Base-by-base conservation (phyloP, 2,329 filamentous ascomycete species). In the Diaporthe helianthi region DNA sequence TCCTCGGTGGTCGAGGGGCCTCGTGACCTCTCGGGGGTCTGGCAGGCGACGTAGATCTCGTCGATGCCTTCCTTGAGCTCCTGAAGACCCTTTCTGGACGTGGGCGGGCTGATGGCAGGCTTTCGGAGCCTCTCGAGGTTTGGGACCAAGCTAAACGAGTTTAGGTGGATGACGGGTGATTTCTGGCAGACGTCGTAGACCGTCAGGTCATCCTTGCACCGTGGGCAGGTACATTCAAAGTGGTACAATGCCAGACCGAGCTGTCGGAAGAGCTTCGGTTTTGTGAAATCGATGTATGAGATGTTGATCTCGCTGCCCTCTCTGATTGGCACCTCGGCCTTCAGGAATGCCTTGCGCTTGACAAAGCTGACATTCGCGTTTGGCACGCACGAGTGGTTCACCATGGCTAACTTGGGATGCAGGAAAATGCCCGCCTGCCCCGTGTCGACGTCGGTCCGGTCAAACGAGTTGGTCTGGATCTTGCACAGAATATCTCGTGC, bases 381-480 rank as follows among this genome's bases (percentile, higher is more conserved):
- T 4, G 88, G 88, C 2, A 84, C 76, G 72, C 89, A 91, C 0
- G 87, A 88, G 75, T 91, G 89, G 72, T 91, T 90, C 26, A 83
- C 82, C 83, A 89, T 88, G 69, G 87, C 85, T 51, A 89, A 79
- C 4, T 77, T 82, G 0, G 85, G 81, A 71, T 89, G 85, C 46
- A 90, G 78, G 71, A 87, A 90, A 36, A 89, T 79, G 29, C 87
- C 87, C 1, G 83, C 80, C 67, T 85, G 80, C 1, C 82, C 84
- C 9, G 85, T 76, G 73, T 90, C 86, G 2, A 79, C 76, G 65
- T 89, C 86, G 31, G 81, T 80, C 65, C 86, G 80, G 73, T 87
- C 86, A 75, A 90, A 90, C 4, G 87, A 83, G 77, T 91, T 91
- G 46, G 87, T 87, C 75, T 88, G 83, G 69, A 89, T 83, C 87